Evolutionary conservation across 2,329 filamentous ascomycete genomes (phyloP).

Genomic region (Cercospora canescens): DNA sequence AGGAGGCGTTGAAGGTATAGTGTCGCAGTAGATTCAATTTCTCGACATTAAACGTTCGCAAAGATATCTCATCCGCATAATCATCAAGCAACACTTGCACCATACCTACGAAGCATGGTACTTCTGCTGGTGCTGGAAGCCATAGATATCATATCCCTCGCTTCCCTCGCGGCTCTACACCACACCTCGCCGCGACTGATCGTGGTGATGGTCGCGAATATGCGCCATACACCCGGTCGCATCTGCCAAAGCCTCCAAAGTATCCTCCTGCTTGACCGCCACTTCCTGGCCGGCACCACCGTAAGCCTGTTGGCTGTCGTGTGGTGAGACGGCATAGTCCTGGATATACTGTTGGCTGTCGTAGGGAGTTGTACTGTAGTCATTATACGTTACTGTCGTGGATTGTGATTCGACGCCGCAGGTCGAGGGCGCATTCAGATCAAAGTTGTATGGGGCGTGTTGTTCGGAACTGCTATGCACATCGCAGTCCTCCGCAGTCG

Average conservation of each 20-base stretch:
- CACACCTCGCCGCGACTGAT: background rate
- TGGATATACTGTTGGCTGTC: background rate
- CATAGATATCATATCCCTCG: background rate
- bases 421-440: background rate
- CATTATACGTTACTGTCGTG: background rate
- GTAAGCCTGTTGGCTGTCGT: constrained; percentile 9
- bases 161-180: background rate
- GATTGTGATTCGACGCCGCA: background rate
- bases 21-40: too few relatives aligned
- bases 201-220: background rate
- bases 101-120: background rate
- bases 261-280: constrained; percentile 8
- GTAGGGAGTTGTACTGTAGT: background rate
- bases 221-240: background rate
- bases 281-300: constrained; percentile 19
- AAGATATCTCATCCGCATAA: background rate
- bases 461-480: background rate
- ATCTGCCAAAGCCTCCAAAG: constrained; percentile 14
- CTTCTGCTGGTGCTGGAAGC: background rate
- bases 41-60: background rate
- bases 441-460: background rate
- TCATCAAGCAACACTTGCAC: background rate
- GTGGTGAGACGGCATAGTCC: background rate
- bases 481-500: background rate
- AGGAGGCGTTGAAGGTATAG: too few relatives aligned